Conservation (phyloP, 225 moss, liverwort and hornwort genomes). For the Straminergon stramineum region DNA sequence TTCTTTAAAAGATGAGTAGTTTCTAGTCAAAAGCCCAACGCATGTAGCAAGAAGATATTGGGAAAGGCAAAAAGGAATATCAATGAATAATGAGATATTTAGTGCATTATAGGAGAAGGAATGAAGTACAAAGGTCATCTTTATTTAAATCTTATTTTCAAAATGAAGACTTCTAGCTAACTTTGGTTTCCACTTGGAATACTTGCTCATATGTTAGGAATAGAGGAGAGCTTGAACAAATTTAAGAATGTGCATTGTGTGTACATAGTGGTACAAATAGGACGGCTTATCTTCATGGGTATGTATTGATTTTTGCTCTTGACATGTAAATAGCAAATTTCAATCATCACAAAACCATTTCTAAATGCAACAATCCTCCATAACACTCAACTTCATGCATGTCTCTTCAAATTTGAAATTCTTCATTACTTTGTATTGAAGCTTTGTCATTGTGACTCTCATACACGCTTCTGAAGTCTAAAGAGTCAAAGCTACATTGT, state of each 20-base stretch:
- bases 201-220: fast-evolving
- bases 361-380: not conserved
- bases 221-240: not conserved
- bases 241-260: not conserved
- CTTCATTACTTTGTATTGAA: not conserved
- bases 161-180: not conserved
- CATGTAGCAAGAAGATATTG: not conserved
- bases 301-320: not conserved
- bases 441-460: not conserved
- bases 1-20: not conserved
- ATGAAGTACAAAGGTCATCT: not conserved
- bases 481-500: too few species aligned
- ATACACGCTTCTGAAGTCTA: not conserved
- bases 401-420: not conserved
- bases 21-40: fast-evolving
- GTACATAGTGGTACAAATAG: too few species aligned
- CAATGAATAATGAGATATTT: not conserved
- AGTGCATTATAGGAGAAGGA: too few species aligned
- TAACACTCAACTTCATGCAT: not conserved
- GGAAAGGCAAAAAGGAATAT: not conserved
- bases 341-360: not conserved
- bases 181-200: not conserved
- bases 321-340: not conserved
- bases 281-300: not conserved
- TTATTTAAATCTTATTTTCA: not conserved